Base-by-base conservation (phyloP, 1,139 yeast genomes). In the Kluyveromyces marxianus region DNA sequence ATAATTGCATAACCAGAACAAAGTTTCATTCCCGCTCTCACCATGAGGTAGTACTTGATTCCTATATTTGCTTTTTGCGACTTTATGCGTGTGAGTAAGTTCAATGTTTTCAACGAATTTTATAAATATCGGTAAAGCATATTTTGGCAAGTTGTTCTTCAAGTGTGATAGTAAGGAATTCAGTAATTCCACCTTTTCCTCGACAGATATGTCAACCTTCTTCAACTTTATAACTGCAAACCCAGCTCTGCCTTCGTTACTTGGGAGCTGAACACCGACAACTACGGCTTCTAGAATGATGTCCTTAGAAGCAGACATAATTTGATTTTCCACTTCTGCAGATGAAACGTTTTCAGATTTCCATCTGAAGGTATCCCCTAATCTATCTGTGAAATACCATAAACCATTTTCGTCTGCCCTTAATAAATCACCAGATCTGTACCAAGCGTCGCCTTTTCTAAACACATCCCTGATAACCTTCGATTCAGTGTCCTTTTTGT, bases 351-450 rank as follows among this genome's bases (percentile, higher is more conserved):
- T 90, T 68, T 92, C 98, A 2, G 95, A 85, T 68, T 89, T 90
- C 97, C 97, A 92, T 56, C 98, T 76, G 71, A 85, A 92, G 0
- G 97, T 90, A 62, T 92, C 98, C 35, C 98, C 98, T 61, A 90
- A 70, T 59, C 98, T 72, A 68, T 90, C 98, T 42, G 88, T 89
- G 65, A 92, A 92, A 66, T 84, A 88, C 58, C 85, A 71, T 55
- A 83, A 69, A 1, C 89, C 85, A 54, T 83, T 76, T 32, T 70
- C 70, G 62, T 89, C 96, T 62, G 73, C 69, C 56, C 71, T 78
- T 59, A 90, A 71, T 55, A 92, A 71, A 63, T 92, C 98, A 39
- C 97, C 97, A 35, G 87, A 77, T 60, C 97, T 75, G 58, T 84
- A 83, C 83, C 89, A 92, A 0, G 95, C 95, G 64, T 92, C 98